A percentile compares a stretch with the other conserved stretches of the same genome.
Conservation (phyloP, 2,329 filamentous ascomycete species). For the Diaporthe sp. region DNA sequence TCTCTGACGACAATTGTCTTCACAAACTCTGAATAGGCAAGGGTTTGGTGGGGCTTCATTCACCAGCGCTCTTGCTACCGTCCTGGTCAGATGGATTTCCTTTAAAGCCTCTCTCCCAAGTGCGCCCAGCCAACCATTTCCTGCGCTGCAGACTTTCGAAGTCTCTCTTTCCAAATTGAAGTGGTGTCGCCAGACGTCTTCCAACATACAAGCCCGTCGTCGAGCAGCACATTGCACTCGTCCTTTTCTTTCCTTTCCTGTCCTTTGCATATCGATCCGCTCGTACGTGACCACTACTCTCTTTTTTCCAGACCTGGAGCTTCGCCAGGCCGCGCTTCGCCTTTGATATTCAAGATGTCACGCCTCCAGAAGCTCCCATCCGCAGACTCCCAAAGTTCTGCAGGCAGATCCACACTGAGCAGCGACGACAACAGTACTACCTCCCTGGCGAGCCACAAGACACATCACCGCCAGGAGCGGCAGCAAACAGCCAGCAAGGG, state of each 20-base stretch:
- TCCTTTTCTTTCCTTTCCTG: background rate
- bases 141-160: background rate
- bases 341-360: background rate
- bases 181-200: background rate
- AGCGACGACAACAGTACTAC: background rate
- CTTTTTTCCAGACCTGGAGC: background rate
- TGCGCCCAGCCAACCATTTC: background rate
- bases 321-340: background rate
- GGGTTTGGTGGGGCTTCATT: background rate
- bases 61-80: background rate
- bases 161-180: background rate
- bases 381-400: background rate
- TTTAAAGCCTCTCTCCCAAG: background rate
- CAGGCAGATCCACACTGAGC: background rate
- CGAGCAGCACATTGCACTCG: background rate
- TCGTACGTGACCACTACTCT: background rate
- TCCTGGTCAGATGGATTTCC: background rate
- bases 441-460: background rate
- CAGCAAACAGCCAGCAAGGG: background rate
- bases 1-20: background rate
- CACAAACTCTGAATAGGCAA: background rate
- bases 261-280: background rate
- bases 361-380: conserved; percentile 4
- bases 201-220: too few relatives aligned
- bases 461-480: background rate